Evolutionary conservation across 257 asterid species (phyloP), one percentile per base, ranked within the genome.

Genomic region (Datura wrightii): DNA sequence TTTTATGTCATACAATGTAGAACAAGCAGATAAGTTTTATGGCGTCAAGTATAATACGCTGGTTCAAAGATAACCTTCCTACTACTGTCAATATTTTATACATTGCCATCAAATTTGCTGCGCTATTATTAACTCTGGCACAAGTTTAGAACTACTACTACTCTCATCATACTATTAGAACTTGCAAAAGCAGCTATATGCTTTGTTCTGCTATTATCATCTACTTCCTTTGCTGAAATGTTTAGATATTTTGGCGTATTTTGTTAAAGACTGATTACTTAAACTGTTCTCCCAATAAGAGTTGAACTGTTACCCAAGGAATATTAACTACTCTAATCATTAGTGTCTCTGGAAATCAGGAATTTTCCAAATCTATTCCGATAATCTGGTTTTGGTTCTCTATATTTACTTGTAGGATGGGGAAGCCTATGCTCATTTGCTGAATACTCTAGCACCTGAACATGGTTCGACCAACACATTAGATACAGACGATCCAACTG

Each of bases 361-460:
- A 16, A 16, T 56, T 56, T n/a, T 58, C 41, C 70, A 62, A 24
- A 19, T 62, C 41, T 31, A 62, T 62, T 62, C 70, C 0, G 70
- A 24, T 19, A 1, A 31, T 62, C 39, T 71, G 55, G 3, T 10
- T 42, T n/a, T 44, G 9, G 16, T 2, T 71, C 56, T 67, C 59
- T 71, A 44, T 76, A 14, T 71, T 19, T 24, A 52, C 5, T 80
- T 89, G 85, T 90, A 94, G 99, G 98, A 96, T 58, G 98, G 98
- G 52, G 96, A 94, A 87, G 99, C 98, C 62, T 96, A 93, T 84
- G 99, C 97, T 82, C 92, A 91, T 89, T 87, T 96, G 94, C 95
- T 96, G 60, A 94, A 93, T 87, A 91, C 93, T 84, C 93, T 96
- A 50, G 98, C 99, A 31, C 99, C 99, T 3, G 99, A 96, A 89